Evolutionary conservation across 805 yeast genomes (phyloP).

Genomic region (Wickerhamia fluorescens): DNA sequence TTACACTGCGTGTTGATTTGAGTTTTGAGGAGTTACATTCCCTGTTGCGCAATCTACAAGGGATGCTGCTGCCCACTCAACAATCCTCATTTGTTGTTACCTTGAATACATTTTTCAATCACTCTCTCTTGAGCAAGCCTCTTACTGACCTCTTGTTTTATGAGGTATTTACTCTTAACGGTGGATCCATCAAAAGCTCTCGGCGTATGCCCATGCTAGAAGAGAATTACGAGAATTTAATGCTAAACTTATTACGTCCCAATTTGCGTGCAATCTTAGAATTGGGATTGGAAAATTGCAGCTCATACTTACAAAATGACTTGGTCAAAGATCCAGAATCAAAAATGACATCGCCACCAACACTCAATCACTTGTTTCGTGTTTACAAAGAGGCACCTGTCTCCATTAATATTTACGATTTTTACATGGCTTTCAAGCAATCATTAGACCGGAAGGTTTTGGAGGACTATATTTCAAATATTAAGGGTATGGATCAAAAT

Average conservation of each 20-base stretch:
- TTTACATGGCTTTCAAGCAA: constrained; percentile 53
- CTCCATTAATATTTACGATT: constrained; percentile 60
- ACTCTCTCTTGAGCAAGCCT: constrained; percentile 11
- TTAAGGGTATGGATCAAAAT: constrained; percentile 13
- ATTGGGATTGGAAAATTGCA: constrained; percentile 23
- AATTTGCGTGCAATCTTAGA: constrained; percentile 25
- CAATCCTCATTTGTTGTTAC: background rate
- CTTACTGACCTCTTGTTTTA: constrained; percentile 22
- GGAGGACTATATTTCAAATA: constrained; percentile 4
- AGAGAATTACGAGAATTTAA: constrained; percentile 32
- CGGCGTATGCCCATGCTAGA: constrained; percentile 14
- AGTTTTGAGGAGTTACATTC: background rate
- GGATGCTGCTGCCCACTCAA: background rate
- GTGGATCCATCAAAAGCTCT: constrained; percentile 9
- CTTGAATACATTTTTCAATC: constrained; percentile 11
- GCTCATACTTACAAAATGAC: constrained; percentile 12
- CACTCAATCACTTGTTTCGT: constrained; percentile 51
- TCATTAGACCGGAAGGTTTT: constrained; percentile 28
- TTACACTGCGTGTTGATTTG: background rate
- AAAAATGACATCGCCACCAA: constrained; percentile 27
- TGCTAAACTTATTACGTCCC: constrained; percentile 33
- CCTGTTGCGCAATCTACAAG: background rate
- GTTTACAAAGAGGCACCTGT: constrained; percentile 76
- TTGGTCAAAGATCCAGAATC: constrained; percentile 1
- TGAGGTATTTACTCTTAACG: constrained; percentile 26